A percentile compares a stretch with the other conserved stretches of the same genome.
Conservation (phyloP, 208 protist genomes). For the Novymonas esmeraldas region DNA sequence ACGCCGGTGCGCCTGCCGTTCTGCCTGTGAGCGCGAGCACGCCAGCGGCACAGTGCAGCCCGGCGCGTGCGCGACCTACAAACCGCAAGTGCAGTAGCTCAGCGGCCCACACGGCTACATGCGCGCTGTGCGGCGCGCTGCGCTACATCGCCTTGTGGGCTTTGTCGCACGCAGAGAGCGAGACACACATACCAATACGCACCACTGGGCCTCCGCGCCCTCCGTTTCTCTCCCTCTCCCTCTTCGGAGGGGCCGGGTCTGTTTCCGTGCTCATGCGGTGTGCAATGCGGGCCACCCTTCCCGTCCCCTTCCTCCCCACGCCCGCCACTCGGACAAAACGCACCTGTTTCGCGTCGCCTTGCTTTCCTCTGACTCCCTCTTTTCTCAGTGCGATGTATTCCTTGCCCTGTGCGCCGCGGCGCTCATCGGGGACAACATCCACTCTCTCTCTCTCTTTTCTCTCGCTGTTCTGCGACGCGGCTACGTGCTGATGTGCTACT, state of each 20-base stretch:
- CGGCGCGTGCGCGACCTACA: background rate
- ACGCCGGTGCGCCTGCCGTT: conserved; percentile 23
- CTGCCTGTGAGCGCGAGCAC: conserved; percentile 7
- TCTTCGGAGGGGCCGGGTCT: too few relatives aligned
- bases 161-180: too few relatives aligned
- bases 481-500: too few relatives aligned
- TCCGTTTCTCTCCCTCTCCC: too few relatives aligned
- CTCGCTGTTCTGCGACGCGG: background rate
- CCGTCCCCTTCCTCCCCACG: background rate
- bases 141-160: too few relatives aligned
- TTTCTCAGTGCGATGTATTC: background rate
- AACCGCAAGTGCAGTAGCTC: too few relatives aligned
- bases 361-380: background rate
- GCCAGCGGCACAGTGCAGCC: background rate
- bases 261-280: too few relatives aligned
- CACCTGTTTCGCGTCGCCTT: background rate
- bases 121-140: too few relatives aligned
- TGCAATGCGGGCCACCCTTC: background rate
- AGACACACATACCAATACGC: too few relatives aligned
- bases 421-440: background rate
- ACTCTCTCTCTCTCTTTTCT: background rate
- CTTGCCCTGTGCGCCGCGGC: background rate
- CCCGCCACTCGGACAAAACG: background rate
- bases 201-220: too few relatives aligned
- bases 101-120: too few relatives aligned